Conservation (phyloP, 2,329 filamentous ascomycete species). For the Calonectria pseudoturangicola region DNA sequence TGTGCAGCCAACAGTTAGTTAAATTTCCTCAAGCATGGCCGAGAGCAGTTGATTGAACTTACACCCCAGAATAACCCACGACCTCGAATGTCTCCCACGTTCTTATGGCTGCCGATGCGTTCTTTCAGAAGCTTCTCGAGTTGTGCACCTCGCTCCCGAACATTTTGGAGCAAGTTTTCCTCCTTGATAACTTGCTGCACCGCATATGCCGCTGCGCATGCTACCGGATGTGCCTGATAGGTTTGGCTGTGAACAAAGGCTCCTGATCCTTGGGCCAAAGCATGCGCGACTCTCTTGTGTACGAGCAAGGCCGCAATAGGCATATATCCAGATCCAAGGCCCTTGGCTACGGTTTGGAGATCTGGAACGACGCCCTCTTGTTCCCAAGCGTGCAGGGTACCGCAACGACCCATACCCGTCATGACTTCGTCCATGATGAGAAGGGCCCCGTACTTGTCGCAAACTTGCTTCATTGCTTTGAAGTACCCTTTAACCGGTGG, state of each 20-base stretch:
- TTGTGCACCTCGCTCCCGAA: slow-evolving; percentile 13
- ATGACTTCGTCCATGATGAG: slow-evolving; percentile 79
- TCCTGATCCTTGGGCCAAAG: slow-evolving; percentile 40
- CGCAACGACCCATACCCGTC: slow-evolving; percentile 79
- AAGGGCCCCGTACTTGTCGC: slow-evolving; percentile 72
- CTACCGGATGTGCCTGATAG: slow-evolving; percentile 65
- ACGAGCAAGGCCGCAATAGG: slow-evolving; percentile 44
- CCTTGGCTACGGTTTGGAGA: slow-evolving; percentile 80
- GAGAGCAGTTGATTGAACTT: slow-evolving; percentile 29
- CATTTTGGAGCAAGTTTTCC: slow-evolving; percentile 44
- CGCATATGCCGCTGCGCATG: slow-evolving; percentile 61
- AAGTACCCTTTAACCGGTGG: slow-evolving; percentile 68
- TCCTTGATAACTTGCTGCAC: slow-evolving; percentile 57
- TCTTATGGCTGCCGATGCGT: slow-evolving; percentile 32
- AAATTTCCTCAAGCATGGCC: not conserved
- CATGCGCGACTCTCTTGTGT: slow-evolving; percentile 32
- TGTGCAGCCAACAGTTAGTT: not conserved
- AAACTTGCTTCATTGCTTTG: slow-evolving; percentile 70
- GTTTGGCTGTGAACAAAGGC: slow-evolving; percentile 76
- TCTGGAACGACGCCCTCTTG: slow-evolving; percentile 75
- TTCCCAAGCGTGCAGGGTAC: slow-evolving; percentile 78
- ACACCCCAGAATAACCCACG: slow-evolving; percentile 49
- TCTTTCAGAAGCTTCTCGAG: slow-evolving; percentile 33
- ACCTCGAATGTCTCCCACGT: slow-evolving; percentile 49
- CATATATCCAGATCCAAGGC: slow-evolving; percentile 66